A percentile compares a stretch with the other conserved stretches of the same genome.
These are phyloP conservation scores for Phytopythium helicoides DNA, from an alignment of 352 stramenopile genomes.

Conservation along the genomic window DNA sequence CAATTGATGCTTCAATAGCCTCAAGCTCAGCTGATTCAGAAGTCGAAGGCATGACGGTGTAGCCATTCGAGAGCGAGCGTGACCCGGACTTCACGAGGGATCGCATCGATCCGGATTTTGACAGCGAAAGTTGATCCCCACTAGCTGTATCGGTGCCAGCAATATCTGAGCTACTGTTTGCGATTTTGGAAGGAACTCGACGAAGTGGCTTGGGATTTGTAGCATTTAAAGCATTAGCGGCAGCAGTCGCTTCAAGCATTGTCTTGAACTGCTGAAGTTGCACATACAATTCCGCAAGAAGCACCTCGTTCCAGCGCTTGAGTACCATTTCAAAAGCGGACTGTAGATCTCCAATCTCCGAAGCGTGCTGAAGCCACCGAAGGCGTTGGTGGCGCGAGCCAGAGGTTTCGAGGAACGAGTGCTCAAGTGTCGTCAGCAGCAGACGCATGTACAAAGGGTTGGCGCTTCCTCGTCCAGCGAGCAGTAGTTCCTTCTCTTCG, in stretches of 20 bases:
- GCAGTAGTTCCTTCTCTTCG: constrained; percentile 43
- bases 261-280: constrained; percentile 29
- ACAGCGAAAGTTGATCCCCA: background rate
- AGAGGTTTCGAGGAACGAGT: constrained; percentile 22
- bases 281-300: constrained; percentile 54
- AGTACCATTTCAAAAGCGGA: constrained; percentile 63
- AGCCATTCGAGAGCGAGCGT: background rate
- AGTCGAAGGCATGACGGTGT: too few species aligned
- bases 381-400: constrained; percentile 21
- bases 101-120: background rate
- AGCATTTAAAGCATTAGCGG: background rate
- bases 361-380: constrained; percentile 46
- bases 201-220: constrained; percentile 4
- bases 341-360: constrained; percentile 38
- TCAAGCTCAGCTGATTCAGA: constrained; percentile 44
- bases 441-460: constrained; percentile 68
- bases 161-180: background rate
- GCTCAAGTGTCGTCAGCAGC: constrained; percentile 55
- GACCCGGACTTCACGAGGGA: background rate
- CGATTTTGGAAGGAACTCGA: constrained; percentile 2
- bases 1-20: constrained; percentile 41
- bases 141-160: background rate
- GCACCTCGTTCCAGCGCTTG: constrained; percentile 72
- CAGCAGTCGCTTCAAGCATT: background rate
- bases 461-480: constrained; percentile 51